phyloP scores from a whole-genome alignment of 1,284 basidiomycete genomes.

The Leucoagaricus sp. region DNA sequence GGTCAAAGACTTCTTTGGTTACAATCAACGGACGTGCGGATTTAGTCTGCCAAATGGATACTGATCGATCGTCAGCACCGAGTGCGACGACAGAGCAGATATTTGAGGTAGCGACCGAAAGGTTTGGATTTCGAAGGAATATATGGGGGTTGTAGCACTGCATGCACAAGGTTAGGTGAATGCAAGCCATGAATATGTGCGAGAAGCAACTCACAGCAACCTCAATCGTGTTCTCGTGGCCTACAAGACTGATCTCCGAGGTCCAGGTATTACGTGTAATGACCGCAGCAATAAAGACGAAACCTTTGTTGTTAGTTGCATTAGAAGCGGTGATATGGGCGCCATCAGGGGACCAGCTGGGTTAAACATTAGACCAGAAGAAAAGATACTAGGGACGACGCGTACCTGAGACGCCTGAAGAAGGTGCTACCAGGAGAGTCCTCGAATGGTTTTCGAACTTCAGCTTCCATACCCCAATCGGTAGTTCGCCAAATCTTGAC shows the following conservation, averaged over 20 bases:
- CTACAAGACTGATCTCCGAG: conserved; percentile 90
- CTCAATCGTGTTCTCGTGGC: conserved; percentile 97
- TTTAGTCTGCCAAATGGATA: conserved; percentile 95
- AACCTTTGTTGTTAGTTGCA: conserved; percentile 93
- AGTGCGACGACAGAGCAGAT: conserved; percentile 87
- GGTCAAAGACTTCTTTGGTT: conserved; percentile 90
- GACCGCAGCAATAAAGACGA: conserved; percentile 96
- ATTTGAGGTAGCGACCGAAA: conserved; percentile 70
- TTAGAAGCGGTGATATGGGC: conserved; percentile 96
- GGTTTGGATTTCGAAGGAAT: conserved; percentile 75
- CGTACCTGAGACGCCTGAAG: conserved; percentile 87
- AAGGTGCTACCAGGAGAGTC: conserved; percentile 95
- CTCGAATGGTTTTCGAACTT: conserved; percentile 88
- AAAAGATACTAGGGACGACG: neutral
- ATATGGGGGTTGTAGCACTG: conserved; percentile 92
- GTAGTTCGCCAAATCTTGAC: conserved; percentile 96
- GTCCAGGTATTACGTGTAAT: conserved; percentile 88
- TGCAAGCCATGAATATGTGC: conserved; percentile 7
- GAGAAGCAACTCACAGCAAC: conserved; percentile 67
- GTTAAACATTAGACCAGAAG: conserved; percentile 6
- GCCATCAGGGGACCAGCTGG: conserved; percentile 98
- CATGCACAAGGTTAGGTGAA: neutral
- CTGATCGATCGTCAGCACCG: conserved; percentile 85
- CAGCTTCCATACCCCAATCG: conserved; percentile 87
- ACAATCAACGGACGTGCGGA: conserved; percentile 89